A percentile compares a stretch with the other conserved stretches of the same genome.
Evolutionary conservation across 208 protist species (phyloP).

Genomic region (Trypanosoma cruzi): DNA sequence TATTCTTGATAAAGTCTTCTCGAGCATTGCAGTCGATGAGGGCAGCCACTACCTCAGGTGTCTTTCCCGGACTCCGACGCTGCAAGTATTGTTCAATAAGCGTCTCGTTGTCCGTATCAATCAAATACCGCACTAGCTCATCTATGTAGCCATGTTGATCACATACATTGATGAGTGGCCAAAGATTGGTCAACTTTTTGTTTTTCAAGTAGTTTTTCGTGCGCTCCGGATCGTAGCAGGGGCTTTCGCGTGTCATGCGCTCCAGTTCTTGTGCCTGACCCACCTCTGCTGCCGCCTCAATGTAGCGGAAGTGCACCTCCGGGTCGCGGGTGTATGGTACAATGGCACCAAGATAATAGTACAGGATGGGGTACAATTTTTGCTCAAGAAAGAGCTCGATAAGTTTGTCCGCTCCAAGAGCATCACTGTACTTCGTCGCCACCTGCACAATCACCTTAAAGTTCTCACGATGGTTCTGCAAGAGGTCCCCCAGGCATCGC

Average conservation of each 20-base stretch:
- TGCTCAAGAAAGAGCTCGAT: slow-evolving; percentile 97
- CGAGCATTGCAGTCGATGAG: slow-evolving; percentile 98
- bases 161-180: slow-evolving; percentile 99
- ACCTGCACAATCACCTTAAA: slow-evolving; percentile 98
- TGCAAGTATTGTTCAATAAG: slow-evolving; percentile 98
- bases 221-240: slow-evolving; percentile 97
- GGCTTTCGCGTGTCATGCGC: slow-evolving; percentile 98
- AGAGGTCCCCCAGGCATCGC: slow-evolving; percentile 97
- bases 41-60: slow-evolving; percentile 97
- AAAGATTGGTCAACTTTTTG: slow-evolving; percentile 97
- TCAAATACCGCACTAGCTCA: slow-evolving; percentile 98
- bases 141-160: slow-evolving; percentile 98
- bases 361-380: slow-evolving; percentile 96
- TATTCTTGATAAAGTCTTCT: slow-evolving; percentile 97
- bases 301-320: slow-evolving; percentile 99
- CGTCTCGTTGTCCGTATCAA: slow-evolving; percentile 95
- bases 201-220: slow-evolving; percentile 99
- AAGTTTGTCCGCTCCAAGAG: slow-evolving; percentile 93
- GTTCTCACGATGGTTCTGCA: slow-evolving; percentile 96
- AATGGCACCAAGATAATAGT: slow-evolving; percentile 98
- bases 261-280: slow-evolving; percentile 99
- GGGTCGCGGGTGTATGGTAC: slow-evolving; percentile 96
- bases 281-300: slow-evolving; percentile 98
- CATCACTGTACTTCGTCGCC: slow-evolving; percentile 98
- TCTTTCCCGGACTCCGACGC: slow-evolving; percentile 96